phyloP scores from a whole-genome alignment of 106 monocot species.

The Vanilla planifolia region DNA sequence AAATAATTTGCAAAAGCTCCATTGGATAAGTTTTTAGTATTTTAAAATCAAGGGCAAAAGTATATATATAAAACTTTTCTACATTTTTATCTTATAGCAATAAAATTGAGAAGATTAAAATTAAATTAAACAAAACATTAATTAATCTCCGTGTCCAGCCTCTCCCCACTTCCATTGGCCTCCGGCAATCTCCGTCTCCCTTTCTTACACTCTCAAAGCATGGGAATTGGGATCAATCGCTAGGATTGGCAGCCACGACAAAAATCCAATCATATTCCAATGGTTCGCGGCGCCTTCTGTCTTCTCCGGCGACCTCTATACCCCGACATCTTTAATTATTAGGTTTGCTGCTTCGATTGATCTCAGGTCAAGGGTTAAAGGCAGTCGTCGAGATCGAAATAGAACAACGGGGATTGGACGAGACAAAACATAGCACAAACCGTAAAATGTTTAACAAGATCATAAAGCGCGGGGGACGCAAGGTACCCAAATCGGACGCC shows the following conservation, averaged over 20 bases:
- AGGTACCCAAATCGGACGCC: slow-evolving; percentile 25
- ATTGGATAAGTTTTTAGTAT: too few species aligned
- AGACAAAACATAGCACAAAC: neutral
- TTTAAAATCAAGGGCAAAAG: too few species aligned
- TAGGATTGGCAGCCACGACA: neutral
- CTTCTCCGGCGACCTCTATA: neutral
- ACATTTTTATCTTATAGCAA: too few species aligned
- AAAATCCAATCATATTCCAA: neutral
- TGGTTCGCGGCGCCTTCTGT: too few species aligned
- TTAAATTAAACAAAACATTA: too few species aligned
- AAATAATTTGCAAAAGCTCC: too few species aligned
- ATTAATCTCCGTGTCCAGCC: too few species aligned
- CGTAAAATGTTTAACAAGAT: slow-evolving; percentile 24
- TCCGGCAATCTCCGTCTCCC: too few species aligned
- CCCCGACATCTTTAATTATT: neutral
- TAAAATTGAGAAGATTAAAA: too few species aligned
- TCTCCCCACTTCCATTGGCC: neutral
- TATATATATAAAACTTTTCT: too few species aligned
- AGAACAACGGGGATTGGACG: neutral
- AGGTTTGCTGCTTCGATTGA: slow-evolving; percentile 1
- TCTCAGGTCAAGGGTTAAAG: neutral
- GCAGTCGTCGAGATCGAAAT: too few species aligned
- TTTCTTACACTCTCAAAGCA: slow-evolving; percentile 5
- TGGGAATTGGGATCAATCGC: neutral
- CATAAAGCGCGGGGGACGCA: slow-evolving; percentile 28